Evolutionary conservation across 1,139 yeast genomes (phyloP), one percentile per base, ranked within the genome.

Genomic region (Blastobotrys capitulatus): DNA sequence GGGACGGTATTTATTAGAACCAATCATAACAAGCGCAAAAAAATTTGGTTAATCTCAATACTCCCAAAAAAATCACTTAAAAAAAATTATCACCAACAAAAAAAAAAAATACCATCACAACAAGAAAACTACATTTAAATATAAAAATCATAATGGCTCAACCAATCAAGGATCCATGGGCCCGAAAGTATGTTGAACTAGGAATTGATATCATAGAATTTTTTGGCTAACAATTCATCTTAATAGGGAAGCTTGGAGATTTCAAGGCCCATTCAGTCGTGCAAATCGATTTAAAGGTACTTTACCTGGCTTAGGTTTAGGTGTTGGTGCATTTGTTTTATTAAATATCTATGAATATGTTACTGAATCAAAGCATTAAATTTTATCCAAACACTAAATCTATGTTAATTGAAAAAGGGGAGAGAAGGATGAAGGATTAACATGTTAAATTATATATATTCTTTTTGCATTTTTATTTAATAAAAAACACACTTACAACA

Each of bases 201-300:
- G 4, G 18, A 27, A 9, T 29, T 42, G n/a, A n/a, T n/a, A n/a
- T 15, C 13, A 42, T 3, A 4, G 34, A n/a, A 12, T 10, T 18
- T 32, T 15, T 20, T 6, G 22, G 18, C 50, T 48, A 44, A 49
- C 52, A 34, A 25, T 25, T n/a, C n/a, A n/a, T n/a, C n/a, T n/a
- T n/a, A 57, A 13, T 26, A 84, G 95, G 77, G 95, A 87, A 67
- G 95, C 95, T 49, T 87, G 96, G 96, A 82, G 95, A 75, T 84
- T 80, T 69, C 83, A 82, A 61, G 95, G 94, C 53, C 86, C 82
- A 52, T 87, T 87, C 72, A 76, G 85, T 52, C 80, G 90, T 60
- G 70, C 72, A 50, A 82, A 83, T 69, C 74, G 94, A 61, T 83
- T 81, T 69, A 82, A 75, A 61, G 80, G 80, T 52, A 77, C 86